Evolutionary conservation across 768 basidiomycete genomes (phyloP).

Genomic region (Suillus lakei): DNA sequence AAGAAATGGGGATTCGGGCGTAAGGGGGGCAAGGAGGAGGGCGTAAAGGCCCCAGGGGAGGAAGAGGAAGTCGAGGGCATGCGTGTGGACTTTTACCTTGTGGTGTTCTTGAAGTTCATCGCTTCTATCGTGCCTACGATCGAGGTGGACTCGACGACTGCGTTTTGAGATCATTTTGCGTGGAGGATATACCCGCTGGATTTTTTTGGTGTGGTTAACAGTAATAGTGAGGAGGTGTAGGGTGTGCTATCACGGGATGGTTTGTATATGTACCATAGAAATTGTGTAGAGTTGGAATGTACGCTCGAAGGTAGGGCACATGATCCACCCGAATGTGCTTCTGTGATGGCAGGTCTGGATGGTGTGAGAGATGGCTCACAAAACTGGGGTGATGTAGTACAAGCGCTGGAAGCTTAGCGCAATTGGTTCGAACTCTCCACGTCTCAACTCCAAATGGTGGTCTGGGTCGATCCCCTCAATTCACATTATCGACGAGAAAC

Average conservation of each 20-base stretch:
- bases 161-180: slow-evolving; percentile 47
- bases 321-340: neutral
- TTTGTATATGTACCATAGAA: slow-evolving; percentile 12
- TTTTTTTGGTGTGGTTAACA: neutral
- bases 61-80: slow-evolving; percentile 87
- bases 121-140: slow-evolving; percentile 98
- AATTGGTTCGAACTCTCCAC: neutral
- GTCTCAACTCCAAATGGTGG: neutral
- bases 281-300: slow-evolving; percentile 5
- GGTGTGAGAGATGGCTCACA: neutral
- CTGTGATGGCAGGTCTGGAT: neutral
- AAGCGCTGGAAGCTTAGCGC: neutral
- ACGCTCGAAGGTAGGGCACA: neutral
- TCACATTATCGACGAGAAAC: neutral
- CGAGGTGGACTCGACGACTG: slow-evolving; percentile 92
- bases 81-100: slow-evolving; percentile 97
- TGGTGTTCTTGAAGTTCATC: slow-evolving; percentile 99
- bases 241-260: slow-evolving; percentile 1
- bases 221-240: neutral
- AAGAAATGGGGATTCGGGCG: slow-evolving; percentile 88
- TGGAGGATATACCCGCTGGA: slow-evolving; percentile 7
- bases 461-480: neutral
- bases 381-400: neutral
- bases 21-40: slow-evolving; percentile 62
- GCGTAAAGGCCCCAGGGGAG: slow-evolving; percentile 41